A percentile compares a stretch with the other conserved stretches of the same genome.
Conservation (phyloP, 2,329 filamentous ascomycete species). For the Alternaria infectoria region DNA sequence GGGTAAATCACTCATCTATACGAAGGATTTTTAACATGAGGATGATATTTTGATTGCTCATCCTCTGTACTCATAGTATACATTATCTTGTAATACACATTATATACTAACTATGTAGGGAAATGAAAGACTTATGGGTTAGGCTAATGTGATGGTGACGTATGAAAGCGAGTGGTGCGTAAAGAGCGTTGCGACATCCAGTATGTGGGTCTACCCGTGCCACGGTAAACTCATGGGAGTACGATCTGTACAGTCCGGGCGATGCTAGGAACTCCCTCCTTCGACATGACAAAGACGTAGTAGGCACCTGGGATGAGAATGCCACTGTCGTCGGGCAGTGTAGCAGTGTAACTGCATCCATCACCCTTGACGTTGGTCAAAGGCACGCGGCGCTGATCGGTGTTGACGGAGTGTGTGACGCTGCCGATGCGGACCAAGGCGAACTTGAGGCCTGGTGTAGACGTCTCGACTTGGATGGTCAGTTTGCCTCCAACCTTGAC, state of each 20-base stretch:
- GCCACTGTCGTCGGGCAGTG: conserved; percentile 29
- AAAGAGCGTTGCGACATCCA: neutral
- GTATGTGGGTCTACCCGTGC: neutral
- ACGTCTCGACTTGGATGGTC: conserved; percentile 14
- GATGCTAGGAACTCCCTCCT: conserved; percentile 28
- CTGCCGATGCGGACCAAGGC: conserved; percentile 32
- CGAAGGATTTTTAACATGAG: neutral
- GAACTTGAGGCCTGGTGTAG: conserved; percentile 14
- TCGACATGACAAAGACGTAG: conserved; percentile 30
- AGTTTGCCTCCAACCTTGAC: conserved; percentile 29
- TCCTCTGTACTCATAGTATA: neutral
- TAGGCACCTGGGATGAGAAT: conserved; percentile 33
- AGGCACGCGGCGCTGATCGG: conserved; percentile 34
- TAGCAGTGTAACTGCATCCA: conserved; percentile 17
- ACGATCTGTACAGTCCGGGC: conserved; percentile 28
- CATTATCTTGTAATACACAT: neutral
- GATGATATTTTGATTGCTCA: neutral
- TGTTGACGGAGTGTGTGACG: conserved; percentile 39
- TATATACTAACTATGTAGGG: neutral
- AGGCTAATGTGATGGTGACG: neutral
- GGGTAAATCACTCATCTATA: neutral
- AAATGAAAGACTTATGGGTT: neutral
- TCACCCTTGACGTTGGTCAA: conserved; percentile 15
- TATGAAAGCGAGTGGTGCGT: neutral
- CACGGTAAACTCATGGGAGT: conserved; percentile 3